Conservation (phyloP, 805 yeast species). For the Schwanniomyces sp. region DNA sequence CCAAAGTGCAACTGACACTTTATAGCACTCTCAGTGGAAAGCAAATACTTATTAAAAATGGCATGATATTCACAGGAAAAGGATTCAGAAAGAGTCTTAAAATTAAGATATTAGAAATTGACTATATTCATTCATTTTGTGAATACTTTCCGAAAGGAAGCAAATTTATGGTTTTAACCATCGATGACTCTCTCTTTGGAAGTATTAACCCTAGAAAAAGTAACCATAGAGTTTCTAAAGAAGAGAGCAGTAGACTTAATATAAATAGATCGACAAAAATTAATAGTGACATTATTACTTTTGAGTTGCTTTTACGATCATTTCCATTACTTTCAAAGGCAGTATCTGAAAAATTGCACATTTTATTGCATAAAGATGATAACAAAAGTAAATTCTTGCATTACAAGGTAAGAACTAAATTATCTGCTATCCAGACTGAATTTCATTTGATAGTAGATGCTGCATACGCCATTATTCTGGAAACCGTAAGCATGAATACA, state of each 20-base stretch:
- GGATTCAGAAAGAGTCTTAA: constrained; percentile 53
- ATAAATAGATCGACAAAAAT: not conserved
- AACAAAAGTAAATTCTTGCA: constrained; percentile 29
- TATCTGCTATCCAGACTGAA: constrained; percentile 25
- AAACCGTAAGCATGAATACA: constrained; percentile 33
- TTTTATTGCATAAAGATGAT: constrained; percentile 43
- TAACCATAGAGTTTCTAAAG: not conserved
- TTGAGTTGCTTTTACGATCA: constrained; percentile 36
- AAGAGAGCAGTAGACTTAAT: not conserved
- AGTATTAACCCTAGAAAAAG: constrained; percentile 11
- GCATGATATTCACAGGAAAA: constrained; percentile 52
- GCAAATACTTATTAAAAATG: constrained; percentile 56
- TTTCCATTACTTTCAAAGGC: constrained; percentile 40
- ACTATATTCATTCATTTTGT: constrained; percentile 54
- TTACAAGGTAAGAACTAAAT: constrained; percentile 24
- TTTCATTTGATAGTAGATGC: constrained; percentile 33
- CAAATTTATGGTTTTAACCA: constrained; percentile 54
- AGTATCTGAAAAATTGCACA: constrained; percentile 37
- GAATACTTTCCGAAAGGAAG: constrained; percentile 60
- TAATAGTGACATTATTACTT: constrained; percentile 17
- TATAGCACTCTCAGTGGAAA: constrained; percentile 56
- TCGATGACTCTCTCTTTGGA: constrained; percentile 58
- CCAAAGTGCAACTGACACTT: constrained; percentile 40
- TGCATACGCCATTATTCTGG: constrained; percentile 37
- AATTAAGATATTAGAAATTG: constrained; percentile 44